Conservation (phyloP, 495 filamentous ascomycete species). For the Aspergillus avenaceus region DNA sequence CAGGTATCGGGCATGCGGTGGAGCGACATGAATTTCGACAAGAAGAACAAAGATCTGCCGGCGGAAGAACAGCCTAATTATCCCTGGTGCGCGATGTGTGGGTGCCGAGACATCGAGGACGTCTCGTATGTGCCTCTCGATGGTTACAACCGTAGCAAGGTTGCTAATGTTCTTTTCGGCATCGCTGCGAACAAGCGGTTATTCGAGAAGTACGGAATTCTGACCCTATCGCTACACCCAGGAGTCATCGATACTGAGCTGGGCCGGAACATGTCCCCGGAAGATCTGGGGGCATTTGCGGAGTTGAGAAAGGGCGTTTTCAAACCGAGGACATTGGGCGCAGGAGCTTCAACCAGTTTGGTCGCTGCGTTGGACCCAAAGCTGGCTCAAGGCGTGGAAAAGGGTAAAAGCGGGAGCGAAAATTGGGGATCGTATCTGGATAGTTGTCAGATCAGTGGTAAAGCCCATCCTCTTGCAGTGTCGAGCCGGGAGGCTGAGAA, state of each 20-base stretch:
- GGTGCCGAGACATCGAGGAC: slow-evolving; percentile 18
- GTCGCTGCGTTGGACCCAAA: slow-evolving; percentile 45
- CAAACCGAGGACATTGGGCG: slow-evolving; percentile 22
- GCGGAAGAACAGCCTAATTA: too few relatives aligned
- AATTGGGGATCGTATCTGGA: slow-evolving; percentile 37
- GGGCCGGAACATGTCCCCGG: slow-evolving; percentile 10
- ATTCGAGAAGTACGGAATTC: slow-evolving; percentile 23
- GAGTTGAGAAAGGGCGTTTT: slow-evolving; percentile 12
- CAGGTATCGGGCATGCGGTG: too few relatives aligned
- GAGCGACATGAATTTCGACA: too few relatives aligned
- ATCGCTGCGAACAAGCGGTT: slow-evolving; percentile 19
- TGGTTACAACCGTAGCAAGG: slow-evolving; percentile 28
- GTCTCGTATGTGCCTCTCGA: slow-evolving; percentile 18
- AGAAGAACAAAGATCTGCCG: too few relatives aligned
- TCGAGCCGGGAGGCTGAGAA: slow-evolving; percentile 41
- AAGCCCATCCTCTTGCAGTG: slow-evolving; percentile 16
- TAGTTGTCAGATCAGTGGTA: slow-evolving; percentile 36
- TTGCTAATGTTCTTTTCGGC: slow-evolving; percentile 26
- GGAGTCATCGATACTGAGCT: slow-evolving; percentile 36
- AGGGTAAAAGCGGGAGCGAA: slow-evolving; percentile 21
- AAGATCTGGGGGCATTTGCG: slow-evolving; percentile 14
- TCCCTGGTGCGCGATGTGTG: too few relatives aligned
- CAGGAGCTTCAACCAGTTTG: slow-evolving; percentile 37
- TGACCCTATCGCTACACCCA: slow-evolving; percentile 32
- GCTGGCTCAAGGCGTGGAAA: slow-evolving; percentile 15